Evolutionary conservation across 139 green algal species (phyloP).

Genomic region (Astrephomene gubernaculifera): DNA sequence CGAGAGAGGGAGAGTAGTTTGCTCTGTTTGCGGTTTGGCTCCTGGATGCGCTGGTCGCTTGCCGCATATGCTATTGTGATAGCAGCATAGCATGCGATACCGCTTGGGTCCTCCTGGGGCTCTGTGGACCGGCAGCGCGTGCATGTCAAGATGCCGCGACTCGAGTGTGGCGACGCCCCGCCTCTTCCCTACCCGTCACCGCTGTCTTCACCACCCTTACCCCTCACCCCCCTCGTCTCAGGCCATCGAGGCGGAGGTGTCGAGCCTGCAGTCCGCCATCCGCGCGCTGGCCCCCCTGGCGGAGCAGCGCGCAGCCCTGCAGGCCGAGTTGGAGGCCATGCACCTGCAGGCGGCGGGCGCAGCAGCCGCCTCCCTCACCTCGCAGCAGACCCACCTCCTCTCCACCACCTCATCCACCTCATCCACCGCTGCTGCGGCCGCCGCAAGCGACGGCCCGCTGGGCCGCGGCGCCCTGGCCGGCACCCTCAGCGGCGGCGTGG

Average conservation of each 20-base stretch:
- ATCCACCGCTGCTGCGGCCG: not conserved
- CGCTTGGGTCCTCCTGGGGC: too few relatives aligned
- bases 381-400: not conserved
- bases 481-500: not conserved
- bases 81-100: too few relatives aligned
- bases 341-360: not conserved
- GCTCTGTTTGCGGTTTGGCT: too few relatives aligned
- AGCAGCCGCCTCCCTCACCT: not conserved
- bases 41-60: too few relatives aligned
- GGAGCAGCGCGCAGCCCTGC: conserved; percentile 28
- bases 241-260: conserved; percentile 26
- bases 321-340: conserved; percentile 43
- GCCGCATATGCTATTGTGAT: too few relatives aligned
- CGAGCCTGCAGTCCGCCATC: conserved; percentile 6
- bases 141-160: too few relatives aligned
- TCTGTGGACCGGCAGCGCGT: too few relatives aligned
- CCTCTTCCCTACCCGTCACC: too few relatives aligned
- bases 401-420: not conserved
- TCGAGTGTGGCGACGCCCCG: too few relatives aligned
- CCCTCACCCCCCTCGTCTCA: not conserved
- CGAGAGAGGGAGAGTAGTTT: too few relatives aligned
- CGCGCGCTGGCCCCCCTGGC: conserved; percentile 18
- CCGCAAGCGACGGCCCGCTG: conserved; percentile 4
- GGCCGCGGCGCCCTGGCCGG: conserved; percentile 12
- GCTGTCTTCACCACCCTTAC: not conserved